Conservation (phyloP, 768 basidiomycete genomes). For the Auricularia heimuer region DNA sequence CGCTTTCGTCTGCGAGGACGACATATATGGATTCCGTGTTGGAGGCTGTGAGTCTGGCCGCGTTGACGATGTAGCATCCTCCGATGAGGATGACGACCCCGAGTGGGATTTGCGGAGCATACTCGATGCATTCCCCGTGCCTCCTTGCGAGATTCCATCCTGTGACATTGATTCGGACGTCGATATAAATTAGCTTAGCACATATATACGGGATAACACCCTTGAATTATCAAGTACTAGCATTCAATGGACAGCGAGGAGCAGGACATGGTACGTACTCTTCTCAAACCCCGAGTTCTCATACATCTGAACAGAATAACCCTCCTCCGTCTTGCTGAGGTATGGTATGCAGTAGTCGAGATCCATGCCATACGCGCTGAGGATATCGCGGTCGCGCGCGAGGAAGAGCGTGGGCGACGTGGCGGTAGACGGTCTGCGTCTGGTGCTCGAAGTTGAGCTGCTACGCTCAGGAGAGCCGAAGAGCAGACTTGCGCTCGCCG, state of each 20-base stretch:
- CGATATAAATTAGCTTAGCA: no score
- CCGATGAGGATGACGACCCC: no score
- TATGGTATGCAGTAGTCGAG: constrained; percentile 33
- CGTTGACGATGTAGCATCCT: no score
- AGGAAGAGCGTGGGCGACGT: constrained; percentile 43
- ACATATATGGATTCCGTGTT: no score
- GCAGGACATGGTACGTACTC: constrained; percentile 32
- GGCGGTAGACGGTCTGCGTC: constrained; percentile 40
- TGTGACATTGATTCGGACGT: no score
- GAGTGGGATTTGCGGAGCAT: no score
- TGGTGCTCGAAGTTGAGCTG: constrained; percentile 43
- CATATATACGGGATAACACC: no score
- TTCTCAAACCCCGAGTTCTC: constrained; percentile 45
- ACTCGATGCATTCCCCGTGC: no score
- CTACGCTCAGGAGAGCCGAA: constrained; percentile 57
- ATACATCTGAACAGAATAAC: constrained; percentile 60
- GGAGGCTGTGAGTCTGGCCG: no score
- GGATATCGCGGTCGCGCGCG: constrained; percentile 36
- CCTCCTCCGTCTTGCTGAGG: constrained; percentile 51
- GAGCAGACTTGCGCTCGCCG: constrained; percentile 34
- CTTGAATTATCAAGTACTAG: neutral
- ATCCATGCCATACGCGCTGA: constrained; percentile 31
- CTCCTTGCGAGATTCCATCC: no score
- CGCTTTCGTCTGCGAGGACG: no score
- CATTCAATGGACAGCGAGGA: neutral